Evolutionary conservation across 768 basidiomycete genomes (phyloP), one percentile per base, ranked within the genome.

Genomic region (Pisolithus tinctorius): DNA sequence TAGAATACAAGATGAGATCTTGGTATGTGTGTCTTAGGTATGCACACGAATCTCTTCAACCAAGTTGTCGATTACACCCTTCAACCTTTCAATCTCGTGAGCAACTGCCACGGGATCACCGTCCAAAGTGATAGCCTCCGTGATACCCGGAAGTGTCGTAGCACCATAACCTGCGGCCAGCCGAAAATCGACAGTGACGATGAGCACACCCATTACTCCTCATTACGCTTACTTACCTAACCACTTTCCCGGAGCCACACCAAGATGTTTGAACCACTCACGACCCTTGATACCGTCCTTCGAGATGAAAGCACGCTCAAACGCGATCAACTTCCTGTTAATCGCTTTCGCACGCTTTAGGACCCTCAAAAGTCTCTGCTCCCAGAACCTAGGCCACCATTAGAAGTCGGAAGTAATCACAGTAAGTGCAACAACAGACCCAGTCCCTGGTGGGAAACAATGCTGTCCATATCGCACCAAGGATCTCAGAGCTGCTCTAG

Each of bases 221-320:
- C 7, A 53, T 39, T 4, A 1, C 36, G 9, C 7, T 38, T 31
- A 66, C 76, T 56, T 59, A 86, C 85, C 84, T 40, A 84, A 79
- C 85, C 86, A 85, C 67, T 87, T 82, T 45, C 90, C 90, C 25
- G 90, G 90, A 3, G 90, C 88, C 36, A 90, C 86, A 43, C 77
- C 88, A 8, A 90, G 74, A 65, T 91, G 84, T 59, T 75, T 81
- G 67, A 88, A 93, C 90, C 89, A 93, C 63, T 88, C 84, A 48
- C 86, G 75, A 45, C 83, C 80, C 58, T 81, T 80, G 59, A 91
- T 83, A 1, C 88, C 90, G 8, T 73, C 80, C 58, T 82, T 69
- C n/a, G 80, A 81, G 50, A 93, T 85, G 65, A 93, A 88, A 1
- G 87, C 85, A 43, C 80, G 77, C 63, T 90, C 88, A 60, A 88